These are phyloP conservation scores for Silene vulgaris DNA, from an alignment of 179 eudicot genomes.

Conservation along the genomic window DNA sequence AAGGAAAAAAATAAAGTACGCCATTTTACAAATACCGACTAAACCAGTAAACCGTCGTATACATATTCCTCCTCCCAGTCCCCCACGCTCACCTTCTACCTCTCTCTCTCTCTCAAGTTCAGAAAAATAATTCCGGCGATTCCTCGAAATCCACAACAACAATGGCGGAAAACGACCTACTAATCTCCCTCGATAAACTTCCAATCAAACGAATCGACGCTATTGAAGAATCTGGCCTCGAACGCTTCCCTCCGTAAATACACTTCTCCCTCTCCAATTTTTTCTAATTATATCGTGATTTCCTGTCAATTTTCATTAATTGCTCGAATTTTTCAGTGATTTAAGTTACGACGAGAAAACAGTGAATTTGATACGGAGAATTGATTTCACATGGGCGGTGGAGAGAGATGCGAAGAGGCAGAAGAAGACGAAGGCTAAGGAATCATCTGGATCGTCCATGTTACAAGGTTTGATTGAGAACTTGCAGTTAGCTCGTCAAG, in stretches of 20 bases:
- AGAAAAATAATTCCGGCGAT: conserved; percentile 4
- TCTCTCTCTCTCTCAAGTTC: too few relatives aligned
- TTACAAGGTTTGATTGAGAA: conserved; percentile 85
- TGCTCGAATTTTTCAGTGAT: conserved; percentile 40
- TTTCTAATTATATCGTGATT: background rate
- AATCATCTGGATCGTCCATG: conserved; percentile 43
- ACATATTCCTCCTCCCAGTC: too few relatives aligned
- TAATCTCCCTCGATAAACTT: conserved; percentile 77
- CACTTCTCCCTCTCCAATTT: conserved; percentile 6
- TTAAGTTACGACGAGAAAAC: conserved; percentile 75
- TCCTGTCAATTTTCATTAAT: background rate
- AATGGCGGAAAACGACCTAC: conserved; percentile 31
- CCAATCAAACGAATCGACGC: conserved; percentile 70
- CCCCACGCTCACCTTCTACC: too few relatives aligned
- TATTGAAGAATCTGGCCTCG: conserved; percentile 78
- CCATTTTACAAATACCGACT: too few relatives aligned
- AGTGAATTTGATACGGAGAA: conserved; percentile 60
- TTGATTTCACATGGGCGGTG: conserved; percentile 93
- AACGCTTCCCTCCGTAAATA: conserved; percentile 64
- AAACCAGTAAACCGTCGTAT: too few relatives aligned
- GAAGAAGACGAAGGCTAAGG: conserved; percentile 48
- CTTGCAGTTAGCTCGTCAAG: conserved; percentile 78
- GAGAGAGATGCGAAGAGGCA: conserved; percentile 89
- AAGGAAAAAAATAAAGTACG: too few relatives aligned
- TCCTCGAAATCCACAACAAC: conserved; percentile 11